Conservation (phyloP, 176 grass and related monocot genomes). For the Alloteropsis semialata region DNA sequence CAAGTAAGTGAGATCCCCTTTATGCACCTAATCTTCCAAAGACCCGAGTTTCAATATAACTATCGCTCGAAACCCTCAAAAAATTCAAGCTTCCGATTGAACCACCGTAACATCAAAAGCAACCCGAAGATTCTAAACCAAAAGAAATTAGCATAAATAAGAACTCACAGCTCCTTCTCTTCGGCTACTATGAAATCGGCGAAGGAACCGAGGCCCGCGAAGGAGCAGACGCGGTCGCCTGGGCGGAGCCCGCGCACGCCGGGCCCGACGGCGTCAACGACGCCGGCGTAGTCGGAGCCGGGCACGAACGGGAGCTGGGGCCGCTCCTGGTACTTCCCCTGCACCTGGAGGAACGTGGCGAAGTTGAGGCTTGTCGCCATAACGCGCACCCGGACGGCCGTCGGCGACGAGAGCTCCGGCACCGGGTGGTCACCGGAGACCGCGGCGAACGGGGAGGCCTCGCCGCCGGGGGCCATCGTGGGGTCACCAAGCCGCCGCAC, state of each 20-base stretch:
- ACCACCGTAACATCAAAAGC: background rate
- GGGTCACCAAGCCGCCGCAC: slow-evolving; percentile 76
- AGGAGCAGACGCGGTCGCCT: slow-evolving; percentile 71
- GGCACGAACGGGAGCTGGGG: slow-evolving; percentile 66
- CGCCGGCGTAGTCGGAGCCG: slow-evolving; percentile 77
- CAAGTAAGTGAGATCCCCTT: no score
- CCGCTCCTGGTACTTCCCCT: slow-evolving; percentile 88
- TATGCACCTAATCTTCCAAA: no score
- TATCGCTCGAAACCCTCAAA: background rate
- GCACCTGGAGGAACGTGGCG: slow-evolving; percentile 79
- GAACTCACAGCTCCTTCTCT: slow-evolving; percentile 67
- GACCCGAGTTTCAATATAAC: no score
- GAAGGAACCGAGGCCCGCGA: slow-evolving; percentile 55
- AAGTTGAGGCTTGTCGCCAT: slow-evolving; percentile 80
- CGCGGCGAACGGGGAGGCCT: slow-evolving; percentile 44
- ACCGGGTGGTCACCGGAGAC: slow-evolving; percentile 42
- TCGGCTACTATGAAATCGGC: slow-evolving; percentile 72
- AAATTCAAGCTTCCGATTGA: background rate
- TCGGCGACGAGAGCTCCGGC: slow-evolving; percentile 54
- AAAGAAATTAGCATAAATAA: background rate
- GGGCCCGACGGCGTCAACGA: slow-evolving; percentile 79
- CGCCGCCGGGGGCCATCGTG: slow-evolving; percentile 40
- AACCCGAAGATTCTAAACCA: background rate
- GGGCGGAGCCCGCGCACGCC: slow-evolving; percentile 49
- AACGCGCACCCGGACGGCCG: slow-evolving; percentile 67